Conservation (phyloP, 148 eudicot species). For the Amaranthus palmeri region DNA sequence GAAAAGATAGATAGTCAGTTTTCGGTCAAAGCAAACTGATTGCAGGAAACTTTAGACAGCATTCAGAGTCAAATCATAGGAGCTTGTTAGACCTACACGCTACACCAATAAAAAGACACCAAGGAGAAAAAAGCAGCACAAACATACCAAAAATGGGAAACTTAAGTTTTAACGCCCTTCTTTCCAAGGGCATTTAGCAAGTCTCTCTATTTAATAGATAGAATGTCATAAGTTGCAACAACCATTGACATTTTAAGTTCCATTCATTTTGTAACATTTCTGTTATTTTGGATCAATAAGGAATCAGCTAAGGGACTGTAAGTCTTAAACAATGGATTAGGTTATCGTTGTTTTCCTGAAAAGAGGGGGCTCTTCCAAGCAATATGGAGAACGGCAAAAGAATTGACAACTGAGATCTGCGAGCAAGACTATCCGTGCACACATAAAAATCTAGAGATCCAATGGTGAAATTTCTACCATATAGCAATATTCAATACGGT, state of each 20-base stretch:
- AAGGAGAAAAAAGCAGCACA: neutral
- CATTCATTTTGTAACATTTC: neutral
- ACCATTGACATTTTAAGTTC: neutral
- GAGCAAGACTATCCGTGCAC: neutral
- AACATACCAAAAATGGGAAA: neutral
- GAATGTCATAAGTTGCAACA: neutral
- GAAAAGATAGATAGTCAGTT: neutral
- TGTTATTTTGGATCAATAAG: neutral
- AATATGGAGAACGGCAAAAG: neutral
- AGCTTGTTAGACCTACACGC: neutral
- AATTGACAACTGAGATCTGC: neutral
- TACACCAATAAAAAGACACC: too few species aligned
- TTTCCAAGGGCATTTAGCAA: neutral
- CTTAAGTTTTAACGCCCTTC: neutral
- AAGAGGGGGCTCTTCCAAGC: neutral
- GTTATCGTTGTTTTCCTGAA: neutral
- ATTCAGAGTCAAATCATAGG: neutral
- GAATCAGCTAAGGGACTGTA: neutral
- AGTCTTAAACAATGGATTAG: too few species aligned
- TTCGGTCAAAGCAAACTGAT: neutral
- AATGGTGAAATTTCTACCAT: too few species aligned
- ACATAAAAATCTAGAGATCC: neutral
- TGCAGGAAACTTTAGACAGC: neutral
- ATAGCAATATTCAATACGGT: too few species aligned
- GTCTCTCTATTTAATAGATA: neutral